These are phyloP conservation scores for Sclerospora graminicola DNA, from an alignment of 352 stramenopile species.

Conservation along the genomic window DNA sequence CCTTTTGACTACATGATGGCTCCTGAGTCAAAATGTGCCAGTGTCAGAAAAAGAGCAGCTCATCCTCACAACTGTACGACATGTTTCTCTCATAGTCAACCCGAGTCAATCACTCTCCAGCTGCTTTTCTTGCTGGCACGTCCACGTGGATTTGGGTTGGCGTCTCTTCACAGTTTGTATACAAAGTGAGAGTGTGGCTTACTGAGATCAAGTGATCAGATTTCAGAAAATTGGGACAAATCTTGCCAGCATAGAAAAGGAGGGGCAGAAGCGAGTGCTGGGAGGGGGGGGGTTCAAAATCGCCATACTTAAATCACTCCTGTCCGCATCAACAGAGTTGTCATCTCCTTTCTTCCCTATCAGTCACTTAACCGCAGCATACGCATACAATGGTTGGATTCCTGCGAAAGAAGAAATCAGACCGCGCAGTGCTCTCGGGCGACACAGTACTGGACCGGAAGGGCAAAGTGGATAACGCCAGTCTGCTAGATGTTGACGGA, in stretches of 20 bases:
- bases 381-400: conserved; percentile 52
- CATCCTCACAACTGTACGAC: background rate
- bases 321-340: background rate
- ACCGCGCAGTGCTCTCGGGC: conserved; percentile 50
- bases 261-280: conserved; percentile 18
- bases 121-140: conserved; percentile 12
- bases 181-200: conserved; percentile 1
- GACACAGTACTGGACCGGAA: conserved; percentile 76
- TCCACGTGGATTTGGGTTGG: conserved; percentile 24
- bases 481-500: conserved; percentile 71
- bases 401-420: conserved; percentile 81
- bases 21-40: too few relatives aligned
- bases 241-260: conserved; percentile 16
- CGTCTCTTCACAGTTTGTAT: conserved; percentile 12
- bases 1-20: too few relatives aligned
- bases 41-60: background rate
- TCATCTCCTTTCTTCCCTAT: conserved; percentile 2
- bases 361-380: conserved; percentile 4
- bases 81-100: conserved; percentile 7
- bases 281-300: conserved; percentile 6
- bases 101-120: conserved; percentile 9
- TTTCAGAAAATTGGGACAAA: conserved; percentile 25
- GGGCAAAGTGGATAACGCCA: conserved; percentile 74
- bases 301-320: conserved; percentile 26
- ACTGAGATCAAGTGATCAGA: conserved; percentile 5